phyloP scores from a whole-genome alignment of 192 early-diverging fungal genomes.

The Coemansia sp. region DNA sequence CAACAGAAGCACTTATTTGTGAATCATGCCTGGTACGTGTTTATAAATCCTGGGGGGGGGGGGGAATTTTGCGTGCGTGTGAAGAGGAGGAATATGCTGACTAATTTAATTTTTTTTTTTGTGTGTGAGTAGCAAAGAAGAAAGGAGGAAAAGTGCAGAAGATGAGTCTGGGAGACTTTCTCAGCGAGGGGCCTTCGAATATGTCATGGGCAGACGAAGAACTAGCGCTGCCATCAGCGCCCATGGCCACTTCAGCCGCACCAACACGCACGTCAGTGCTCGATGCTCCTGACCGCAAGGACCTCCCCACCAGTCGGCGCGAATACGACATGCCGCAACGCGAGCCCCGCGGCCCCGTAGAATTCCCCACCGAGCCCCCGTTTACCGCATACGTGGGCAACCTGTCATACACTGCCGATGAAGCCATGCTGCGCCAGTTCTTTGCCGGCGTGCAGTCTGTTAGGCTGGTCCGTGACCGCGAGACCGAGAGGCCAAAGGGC shows the following conservation, averaged over 20 bases:
- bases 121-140: slow-evolving; percentile 61
- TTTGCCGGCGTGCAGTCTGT: slow-evolving; percentile 79
- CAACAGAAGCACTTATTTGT: neutral
- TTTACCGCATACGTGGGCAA: slow-evolving; percentile 92
- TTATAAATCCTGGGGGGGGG: neutral
- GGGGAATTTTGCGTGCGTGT: neutral
- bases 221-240: slow-evolving; percentile 82
- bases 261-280: slow-evolving; percentile 31
- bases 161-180: slow-evolving; percentile 87
- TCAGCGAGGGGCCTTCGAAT: slow-evolving; percentile 22
- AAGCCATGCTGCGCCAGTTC: slow-evolving; percentile 71
- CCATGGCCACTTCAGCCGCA: slow-evolving; percentile 24
- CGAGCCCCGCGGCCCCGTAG: slow-evolving; percentile 52
- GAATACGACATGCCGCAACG: slow-evolving; percentile 10
- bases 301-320: slow-evolving; percentile 2
- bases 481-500: slow-evolving; percentile 81
- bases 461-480: slow-evolving; percentile 80
- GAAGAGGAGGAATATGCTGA: slow-evolving; percentile 59
- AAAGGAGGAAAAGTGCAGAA: slow-evolving; percentile 66
- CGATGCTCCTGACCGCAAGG: slow-evolving; percentile 38
- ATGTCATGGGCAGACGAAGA: slow-evolving; percentile 92
- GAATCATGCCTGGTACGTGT: slow-evolving; percentile 8
- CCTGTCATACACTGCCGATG: slow-evolving; percentile 81
- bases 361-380: slow-evolving; percentile 82
- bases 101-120: neutral